Evolutionary conservation across 1,139 yeast genomes (phyloP), one percentile per base, ranked within the genome.

Genomic region (Saccharomyces hybrid): DNA sequence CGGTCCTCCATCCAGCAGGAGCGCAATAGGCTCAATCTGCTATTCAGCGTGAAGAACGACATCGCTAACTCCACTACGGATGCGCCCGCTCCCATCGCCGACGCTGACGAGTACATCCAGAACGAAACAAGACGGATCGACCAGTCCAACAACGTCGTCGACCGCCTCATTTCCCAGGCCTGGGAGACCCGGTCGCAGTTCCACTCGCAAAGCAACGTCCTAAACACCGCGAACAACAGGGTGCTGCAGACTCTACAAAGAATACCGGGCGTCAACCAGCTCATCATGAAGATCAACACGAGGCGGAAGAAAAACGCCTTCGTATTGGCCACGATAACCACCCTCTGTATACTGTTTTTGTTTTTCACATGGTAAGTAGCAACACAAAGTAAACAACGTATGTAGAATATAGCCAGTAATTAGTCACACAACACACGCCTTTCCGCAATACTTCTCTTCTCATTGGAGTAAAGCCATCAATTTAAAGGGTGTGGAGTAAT

Each of bases 101-200:
- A 71, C 57, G 83, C 78, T 52, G 79, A 85, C 58, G 88, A 82
- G 57, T 91, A 91, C 69, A 84, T 88, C 67, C 76, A 87, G 56
- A 84, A 85, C 56, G 99, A 93, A 70, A 73, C 89, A 14, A 76
- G 79, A 41, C 76, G 97, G 53, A 86, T 86, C 26, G 89, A 88
- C 61, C 78, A 78, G 54, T 84, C 95, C 48, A 85, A 89, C 68
- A 77, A 79, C 50, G 75, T 90, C 59, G 88, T 96, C 6, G 97
- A 93, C 66, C 74, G 87, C 51, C 75, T 93, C 55, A 76, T 93
- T 42, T 81, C 82, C 26, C 95, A 87, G 68, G 98, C 97, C 0
- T 86, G 83, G 71, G 87, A 86, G 61, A 90, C 99, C 0, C 76
- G 98, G 58, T 97, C 93, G 59, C 95, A 88, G 66, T 79, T 93